Evolutionary conservation across 2,329 filamentous ascomycete species (phyloP), one percentile per base, ranked within the genome.

Genomic region (Triangularia setosa): DNA sequence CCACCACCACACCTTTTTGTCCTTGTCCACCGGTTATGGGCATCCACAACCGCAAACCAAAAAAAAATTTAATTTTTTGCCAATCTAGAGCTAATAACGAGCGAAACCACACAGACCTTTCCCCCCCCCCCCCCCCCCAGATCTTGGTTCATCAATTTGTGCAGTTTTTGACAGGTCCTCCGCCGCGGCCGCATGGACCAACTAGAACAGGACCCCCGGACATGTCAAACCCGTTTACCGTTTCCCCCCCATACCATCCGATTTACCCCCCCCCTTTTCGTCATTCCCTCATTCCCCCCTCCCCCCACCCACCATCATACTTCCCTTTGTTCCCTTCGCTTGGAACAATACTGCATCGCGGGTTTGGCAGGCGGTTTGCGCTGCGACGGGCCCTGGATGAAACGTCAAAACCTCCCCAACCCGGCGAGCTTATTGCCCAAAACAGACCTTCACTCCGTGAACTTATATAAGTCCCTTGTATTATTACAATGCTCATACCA

Each of bases 61-160:
- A 4, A 11, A 35, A n/a, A n/a, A n/a, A n/a, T n/a, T n/a, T n/a
- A n/a, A n/a, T n/a, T n/a, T n/a, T 9, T 9, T 9, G 16, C 4
- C 40, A 48, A 48, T 48, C 40, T 48, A n/a, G 40, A 48, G 40
- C 40, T n/a, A 48, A 48, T n/a, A n/a, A 18, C 40, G n/a, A n/a
- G 4, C 3, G n/a, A 27, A 24, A 40, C 24, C 57, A 33, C 57
- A 59, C 33, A 35, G 33, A 48, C 57, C 57, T 1, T 11, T 12
- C 30, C 30, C 30, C 30, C 4, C 30, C 9, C 9, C 3, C 9
- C 30, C 30, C 9, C 30, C 18, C 33, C 9, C 33, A 59, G 57
- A 59, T 59, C 57, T 59, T 59, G 57, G 57, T 59, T 59, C 30
- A 59, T 59, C 57, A 59, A 59, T 59, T 59, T 59, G 57, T 59